These are phyloP conservation scores for Gossypium gossypioides DNA, from an alignment of 441 rosid genomes.

Conservation along the genomic window DNA sequence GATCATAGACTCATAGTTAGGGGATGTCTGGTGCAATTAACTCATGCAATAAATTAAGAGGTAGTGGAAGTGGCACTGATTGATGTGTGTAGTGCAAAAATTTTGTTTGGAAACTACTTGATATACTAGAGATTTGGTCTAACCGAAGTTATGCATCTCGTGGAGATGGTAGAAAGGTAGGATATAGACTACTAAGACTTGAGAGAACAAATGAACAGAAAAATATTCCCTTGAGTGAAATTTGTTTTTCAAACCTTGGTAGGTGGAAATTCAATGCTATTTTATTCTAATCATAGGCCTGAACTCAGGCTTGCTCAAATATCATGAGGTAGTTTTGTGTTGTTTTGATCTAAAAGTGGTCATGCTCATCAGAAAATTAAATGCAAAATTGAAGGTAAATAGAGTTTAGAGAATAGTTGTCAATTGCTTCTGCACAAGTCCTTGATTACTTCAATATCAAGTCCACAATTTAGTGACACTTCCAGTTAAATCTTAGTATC, in stretches of 20 bases:
- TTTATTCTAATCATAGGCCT: not conserved
- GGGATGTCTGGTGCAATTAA: too few relatives aligned
- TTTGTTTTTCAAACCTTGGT: not conserved
- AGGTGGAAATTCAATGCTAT: not conserved
- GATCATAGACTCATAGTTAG: not conserved
- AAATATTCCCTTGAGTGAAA: not conserved
- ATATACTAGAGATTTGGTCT: not conserved
- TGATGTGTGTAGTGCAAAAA: not conserved
- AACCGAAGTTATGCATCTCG: not conserved
- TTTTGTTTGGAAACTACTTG: not conserved
- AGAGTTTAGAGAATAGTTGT: not conserved
- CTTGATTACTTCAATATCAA: not conserved
- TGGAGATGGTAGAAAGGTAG: not conserved
- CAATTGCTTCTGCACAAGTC: not conserved
- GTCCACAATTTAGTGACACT: not conserved
- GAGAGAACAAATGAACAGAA: not conserved
- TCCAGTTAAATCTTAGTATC: not conserved
- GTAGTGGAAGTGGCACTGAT: not conserved
- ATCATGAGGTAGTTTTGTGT: not conserved
- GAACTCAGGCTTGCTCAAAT: not conserved
- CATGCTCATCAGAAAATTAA: not conserved
- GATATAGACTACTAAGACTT: not conserved
- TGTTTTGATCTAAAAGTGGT: not conserved
- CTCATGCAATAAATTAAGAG: not conserved
- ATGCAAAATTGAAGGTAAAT: not conserved